phyloP scores from a whole-genome alignment of 2,329 filamentous ascomycete genomes.

The Exserohilum turcica region DNA sequence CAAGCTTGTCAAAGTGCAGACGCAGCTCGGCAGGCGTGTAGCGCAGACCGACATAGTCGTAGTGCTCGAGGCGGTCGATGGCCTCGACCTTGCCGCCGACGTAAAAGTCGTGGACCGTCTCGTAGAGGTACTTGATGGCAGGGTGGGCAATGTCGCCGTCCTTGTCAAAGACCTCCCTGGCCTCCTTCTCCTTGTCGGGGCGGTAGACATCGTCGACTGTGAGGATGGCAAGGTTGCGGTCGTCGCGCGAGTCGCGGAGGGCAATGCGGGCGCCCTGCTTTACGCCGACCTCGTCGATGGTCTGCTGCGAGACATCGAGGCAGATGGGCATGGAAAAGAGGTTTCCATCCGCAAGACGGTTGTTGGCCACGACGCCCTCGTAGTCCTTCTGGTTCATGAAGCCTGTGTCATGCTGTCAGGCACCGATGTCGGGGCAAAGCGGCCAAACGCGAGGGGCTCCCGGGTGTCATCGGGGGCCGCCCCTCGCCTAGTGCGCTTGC shows the following conservation, averaged over 20 bases:
- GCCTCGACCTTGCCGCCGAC: constrained; percentile 96
- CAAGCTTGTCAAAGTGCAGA: constrained; percentile 98
- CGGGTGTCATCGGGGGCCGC: not conserved
- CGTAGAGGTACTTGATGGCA: constrained; percentile 86
- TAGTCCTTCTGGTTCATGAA: constrained; percentile 99
- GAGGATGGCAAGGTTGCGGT: constrained; percentile 93
- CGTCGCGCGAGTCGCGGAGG: constrained; percentile 93
- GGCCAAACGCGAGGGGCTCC: constrained; percentile 36
- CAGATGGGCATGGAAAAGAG: constrained; percentile 98
- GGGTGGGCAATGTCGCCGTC: constrained; percentile 90
- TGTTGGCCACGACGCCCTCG: constrained; percentile 86
- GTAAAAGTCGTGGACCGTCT: constrained; percentile 83
- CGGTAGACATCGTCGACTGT: constrained; percentile 94
- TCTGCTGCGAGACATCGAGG: constrained; percentile 78
- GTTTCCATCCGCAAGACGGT: constrained; percentile 83
- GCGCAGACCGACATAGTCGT: constrained; percentile 96
- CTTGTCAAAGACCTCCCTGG: constrained; percentile 91
- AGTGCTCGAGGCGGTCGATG: constrained; percentile 93
- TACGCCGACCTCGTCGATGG: constrained; percentile 74
- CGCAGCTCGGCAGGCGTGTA: constrained; percentile 94
- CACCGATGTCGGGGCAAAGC: constrained; percentile 22
- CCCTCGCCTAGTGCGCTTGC: constrained; percentile 11
- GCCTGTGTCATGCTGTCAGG: constrained; percentile 57
- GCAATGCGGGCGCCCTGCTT: constrained; percentile 82
- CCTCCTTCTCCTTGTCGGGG: constrained; percentile 95